Evolutionary conservation across 306 rosid species (phyloP).

Genomic region (cucumber (Cucumis sativus)): DNA sequence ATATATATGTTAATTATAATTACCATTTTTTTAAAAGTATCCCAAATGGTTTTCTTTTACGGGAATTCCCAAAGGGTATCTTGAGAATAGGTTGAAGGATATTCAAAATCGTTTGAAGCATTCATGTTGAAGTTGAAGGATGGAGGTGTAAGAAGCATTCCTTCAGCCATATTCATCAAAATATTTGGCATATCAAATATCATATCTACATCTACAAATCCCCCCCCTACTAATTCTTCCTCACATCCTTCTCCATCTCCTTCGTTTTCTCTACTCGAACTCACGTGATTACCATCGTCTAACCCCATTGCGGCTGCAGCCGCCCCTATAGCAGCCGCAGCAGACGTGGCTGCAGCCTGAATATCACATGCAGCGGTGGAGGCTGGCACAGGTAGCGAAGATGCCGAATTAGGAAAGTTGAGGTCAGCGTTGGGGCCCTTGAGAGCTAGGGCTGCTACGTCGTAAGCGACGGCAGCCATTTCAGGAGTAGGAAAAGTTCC

Average conservation of each 20-base stretch:
- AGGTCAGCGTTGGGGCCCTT: slow-evolving; percentile 60
- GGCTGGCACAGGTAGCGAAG: slow-evolving; percentile 64
- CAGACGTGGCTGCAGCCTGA: slow-evolving; percentile 65
- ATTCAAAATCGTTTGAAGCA: background rate
- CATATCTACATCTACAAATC: slow-evolving; percentile 76
- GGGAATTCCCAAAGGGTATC: slow-evolving; percentile 31
- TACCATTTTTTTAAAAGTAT: background rate
- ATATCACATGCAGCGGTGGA: slow-evolving; percentile 59
- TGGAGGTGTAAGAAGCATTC: slow-evolving; percentile 89
- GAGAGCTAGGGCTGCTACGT: slow-evolving; percentile 80
- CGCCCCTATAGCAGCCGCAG: slow-evolving; percentile 56
- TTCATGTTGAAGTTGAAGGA: slow-evolving; percentile 24
- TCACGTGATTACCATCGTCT: slow-evolving; percentile 6
- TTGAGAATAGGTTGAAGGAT: slow-evolving; percentile 1
- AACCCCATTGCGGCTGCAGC: slow-evolving; percentile 29
- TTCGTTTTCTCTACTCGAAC: background rate
- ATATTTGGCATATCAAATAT: slow-evolving; percentile 85
- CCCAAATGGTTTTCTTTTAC: background rate
- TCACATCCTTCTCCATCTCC: background rate
- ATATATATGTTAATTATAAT: background rate
- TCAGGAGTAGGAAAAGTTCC: slow-evolving; percentile 84
- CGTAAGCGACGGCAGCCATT: slow-evolving; percentile 92
- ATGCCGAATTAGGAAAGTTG: slow-evolving; percentile 74
- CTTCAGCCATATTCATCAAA: slow-evolving; percentile 71
- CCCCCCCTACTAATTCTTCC: background rate